These are phyloP conservation scores for Kodamaea hsintzibuensis DNA, from an alignment of 805 yeast species.

Conservation along the genomic window DNA sequence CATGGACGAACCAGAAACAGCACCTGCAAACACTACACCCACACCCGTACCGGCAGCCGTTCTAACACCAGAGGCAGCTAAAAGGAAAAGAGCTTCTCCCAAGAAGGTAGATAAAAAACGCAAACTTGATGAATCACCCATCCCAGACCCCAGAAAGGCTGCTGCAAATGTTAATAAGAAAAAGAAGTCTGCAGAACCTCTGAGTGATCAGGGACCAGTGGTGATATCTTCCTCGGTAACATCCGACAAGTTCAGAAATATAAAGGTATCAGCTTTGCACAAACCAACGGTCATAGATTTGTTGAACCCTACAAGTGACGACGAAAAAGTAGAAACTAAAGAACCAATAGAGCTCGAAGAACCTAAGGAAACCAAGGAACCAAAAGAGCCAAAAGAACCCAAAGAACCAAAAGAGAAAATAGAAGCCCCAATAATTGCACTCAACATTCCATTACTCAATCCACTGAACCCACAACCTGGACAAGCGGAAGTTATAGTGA, in stretches of 20 bases:
- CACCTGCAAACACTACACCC: conserved; percentile 9
- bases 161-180: conserved; percentile 9
- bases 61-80: not conserved
- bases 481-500: conserved; percentile 64
- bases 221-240: conserved; percentile 20
- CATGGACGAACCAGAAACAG: conserved; percentile 28
- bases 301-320: conserved; percentile 12
- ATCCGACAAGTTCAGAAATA: conserved; percentile 17
- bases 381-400: not conserved
- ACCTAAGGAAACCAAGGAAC: conserved; percentile 12
- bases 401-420: conserved; percentile 3
- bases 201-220: conserved; percentile 5
- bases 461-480: conserved; percentile 54
- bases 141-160: conserved; percentile 6
- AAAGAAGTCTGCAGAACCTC: conserved; percentile 13
- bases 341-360: conserved; percentile 3
- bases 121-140: conserved; percentile 12
- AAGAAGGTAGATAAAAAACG: conserved; percentile 7
- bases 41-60: conserved; percentile 1
- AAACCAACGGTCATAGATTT: conserved; percentile 21
- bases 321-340: conserved; percentile 12
- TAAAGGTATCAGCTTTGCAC: conserved; percentile 12
- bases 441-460: conserved; percentile 52
- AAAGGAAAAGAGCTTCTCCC: conserved; percentile 11
- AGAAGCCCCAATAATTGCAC: conserved; percentile 49